A percentile compares a stretch with the other conserved stretches of the same genome.
These are phyloP conservation scores for Basipetospora chlamydospora DNA, from an alignment of 2,329 filamentous ascomycete genomes.

Conservation along the genomic window DNA sequence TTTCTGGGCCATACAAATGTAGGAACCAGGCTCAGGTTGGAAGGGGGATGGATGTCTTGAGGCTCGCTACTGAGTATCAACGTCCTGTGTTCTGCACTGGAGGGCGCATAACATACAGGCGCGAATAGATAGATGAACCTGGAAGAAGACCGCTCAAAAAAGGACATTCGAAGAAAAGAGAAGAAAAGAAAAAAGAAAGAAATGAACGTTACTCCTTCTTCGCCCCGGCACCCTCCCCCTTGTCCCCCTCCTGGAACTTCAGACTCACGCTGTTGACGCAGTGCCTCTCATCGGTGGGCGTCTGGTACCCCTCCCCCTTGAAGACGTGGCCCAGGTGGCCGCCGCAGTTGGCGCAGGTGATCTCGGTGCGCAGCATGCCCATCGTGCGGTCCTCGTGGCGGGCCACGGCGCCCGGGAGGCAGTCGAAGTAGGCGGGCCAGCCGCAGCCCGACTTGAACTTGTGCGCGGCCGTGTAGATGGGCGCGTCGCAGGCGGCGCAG, in stretches of 20 bases:
- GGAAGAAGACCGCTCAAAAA: too few species aligned
- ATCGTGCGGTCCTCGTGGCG: constrained; percentile 62
- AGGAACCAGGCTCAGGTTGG: too few species aligned
- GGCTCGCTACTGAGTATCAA: too few species aligned
- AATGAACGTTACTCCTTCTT: background rate
- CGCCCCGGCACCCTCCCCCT: constrained; percentile 22
- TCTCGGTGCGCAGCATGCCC: constrained; percentile 82
- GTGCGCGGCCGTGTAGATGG: constrained; percentile 82
- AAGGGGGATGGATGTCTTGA: too few species aligned
- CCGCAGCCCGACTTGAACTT: constrained; percentile 96
- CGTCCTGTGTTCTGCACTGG: too few species aligned
- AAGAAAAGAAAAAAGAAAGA: too few species aligned
- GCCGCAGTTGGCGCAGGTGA: constrained; percentile 87
- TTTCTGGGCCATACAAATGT: too few species aligned
- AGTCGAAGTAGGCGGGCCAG: constrained; percentile 97
- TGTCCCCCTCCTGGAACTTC: constrained; percentile 60
- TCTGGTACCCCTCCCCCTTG: constrained; percentile 72
- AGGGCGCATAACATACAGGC: too few species aligned
- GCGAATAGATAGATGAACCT: too few species aligned
- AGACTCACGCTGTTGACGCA: constrained; percentile 91
- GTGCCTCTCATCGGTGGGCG: constrained; percentile 88
- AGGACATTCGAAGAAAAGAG: too few species aligned
- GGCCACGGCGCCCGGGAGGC: constrained; percentile 77
- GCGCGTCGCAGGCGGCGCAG: constrained; percentile 74
- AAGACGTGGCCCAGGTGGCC: constrained; percentile 92